Percentiles rank a stretch among this genome's conserved stretches.
Conservation (phyloP, 768 basidiomycete species). For the Pleurotus platypus region DNA sequence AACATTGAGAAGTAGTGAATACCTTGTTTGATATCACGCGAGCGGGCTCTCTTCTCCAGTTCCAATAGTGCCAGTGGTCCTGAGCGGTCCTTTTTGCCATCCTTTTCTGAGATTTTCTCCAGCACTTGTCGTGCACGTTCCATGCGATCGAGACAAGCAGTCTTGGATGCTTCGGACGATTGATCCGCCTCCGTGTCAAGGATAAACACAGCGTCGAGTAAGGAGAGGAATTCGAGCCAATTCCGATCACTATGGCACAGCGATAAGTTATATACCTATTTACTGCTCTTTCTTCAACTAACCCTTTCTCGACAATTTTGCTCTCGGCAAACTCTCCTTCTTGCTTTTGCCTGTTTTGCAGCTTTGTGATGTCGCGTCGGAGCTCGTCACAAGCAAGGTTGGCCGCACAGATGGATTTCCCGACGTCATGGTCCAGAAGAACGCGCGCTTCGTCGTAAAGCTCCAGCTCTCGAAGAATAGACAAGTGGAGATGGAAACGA, state of each 20-base stretch:
- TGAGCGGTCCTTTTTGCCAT: constrained; percentile 73
- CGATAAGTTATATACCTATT: constrained; percentile 3
- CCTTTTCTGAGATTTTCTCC: constrained; percentile 50
- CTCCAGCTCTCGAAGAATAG: constrained; percentile 64
- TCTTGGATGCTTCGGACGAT: constrained; percentile 34
- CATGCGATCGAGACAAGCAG: constrained; percentile 14
- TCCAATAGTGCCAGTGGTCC: constrained; percentile 73
- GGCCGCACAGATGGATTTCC: constrained; percentile 61
- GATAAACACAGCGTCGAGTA: constrained; percentile 66
- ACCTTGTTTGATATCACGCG: constrained; percentile 49
- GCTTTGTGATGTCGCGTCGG: constrained; percentile 65
- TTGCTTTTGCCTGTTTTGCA: constrained; percentile 51
- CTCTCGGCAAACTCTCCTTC: constrained; percentile 61
- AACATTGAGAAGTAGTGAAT: background rate
- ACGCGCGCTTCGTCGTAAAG: constrained; percentile 69
- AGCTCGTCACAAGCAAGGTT: constrained; percentile 75
- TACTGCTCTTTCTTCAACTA: constrained; percentile 15
- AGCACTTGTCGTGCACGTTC: constrained; percentile 41
- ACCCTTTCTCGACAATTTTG: constrained; percentile 61
- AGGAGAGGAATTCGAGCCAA: constrained; percentile 79
- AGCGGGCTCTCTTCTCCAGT: constrained; percentile 57
- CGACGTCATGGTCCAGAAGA: constrained; percentile 65
- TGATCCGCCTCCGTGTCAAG: constrained; percentile 33
- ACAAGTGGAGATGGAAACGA: constrained; percentile 73
- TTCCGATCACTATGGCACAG: constrained; percentile 61